Evolutionary conservation across 148 eudicot genomes (phyloP), one percentile per base, ranked within the genome.

Genomic region (Persicaria maculosa): DNA sequence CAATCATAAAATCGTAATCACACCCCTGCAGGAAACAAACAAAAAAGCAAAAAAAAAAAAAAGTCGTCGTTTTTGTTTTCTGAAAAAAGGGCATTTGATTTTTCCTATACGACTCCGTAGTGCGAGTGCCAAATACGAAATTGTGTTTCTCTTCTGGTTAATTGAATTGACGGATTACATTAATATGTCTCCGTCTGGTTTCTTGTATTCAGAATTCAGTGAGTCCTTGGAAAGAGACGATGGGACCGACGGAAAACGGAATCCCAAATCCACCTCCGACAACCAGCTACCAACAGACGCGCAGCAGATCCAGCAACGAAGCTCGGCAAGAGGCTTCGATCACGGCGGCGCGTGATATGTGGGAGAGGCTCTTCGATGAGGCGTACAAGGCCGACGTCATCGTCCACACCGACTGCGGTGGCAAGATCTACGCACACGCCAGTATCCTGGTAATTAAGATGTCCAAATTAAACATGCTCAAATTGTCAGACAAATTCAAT

Each of bases 311-410:
- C 67, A 22, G 15, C 67, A 59, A 59, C 5, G 70, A 31, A 0
- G 40, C 46, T 44, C 69, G 79, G n/a, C 55, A 79, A 62, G 72
- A 50, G 64, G 74, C 53, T 46, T 80, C 72, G 52, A 72, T 77
- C 44, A 78, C 78, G 1, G 79, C 80, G 40, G 81, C 86, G 44
- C 82, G 77, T 74, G 85, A 80, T 68, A 59, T 78, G 50, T 93
- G 88, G 92, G 99, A 95, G 36, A 85, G 81, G 36, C 88, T 95
- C 70, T 95, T 88, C 43, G 93, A 95, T 71, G 90, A 89, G 82
- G 96, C 83, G 76, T 92, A 90, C 53, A 79, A 91, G 79, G 92
- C 97, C 40, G 97, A 95, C 79, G 96, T 95, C 47, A 75, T 75
- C 11, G 79, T 95, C 72, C 73, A 75, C 48, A 90, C 97, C 0